These are phyloP conservation scores for Sporisorium exsertum DNA, from an alignment of 1,284 basidiomycete genomes.

Conservation along the genomic window DNA sequence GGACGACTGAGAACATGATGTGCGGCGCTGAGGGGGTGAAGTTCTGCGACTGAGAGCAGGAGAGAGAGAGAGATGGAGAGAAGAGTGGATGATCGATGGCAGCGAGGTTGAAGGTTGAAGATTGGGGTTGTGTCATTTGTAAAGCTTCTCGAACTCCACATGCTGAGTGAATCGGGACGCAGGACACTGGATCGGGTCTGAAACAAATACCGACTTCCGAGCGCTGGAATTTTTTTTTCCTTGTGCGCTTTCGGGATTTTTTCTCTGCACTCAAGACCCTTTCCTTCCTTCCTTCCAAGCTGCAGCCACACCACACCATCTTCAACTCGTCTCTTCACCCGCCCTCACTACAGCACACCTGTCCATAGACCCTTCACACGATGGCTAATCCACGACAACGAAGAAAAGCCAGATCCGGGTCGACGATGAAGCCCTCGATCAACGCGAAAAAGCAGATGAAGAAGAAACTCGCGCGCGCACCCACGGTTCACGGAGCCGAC, in stretches of 20 bases:
- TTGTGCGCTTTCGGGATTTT: too few relatives aligned
- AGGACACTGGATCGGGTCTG: not conserved
- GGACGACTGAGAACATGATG: constrained; percentile 66
- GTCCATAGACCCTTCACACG: not conserved
- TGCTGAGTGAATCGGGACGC: not conserved
- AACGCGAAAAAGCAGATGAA: constrained; percentile 80
- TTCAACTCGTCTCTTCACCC: not conserved
- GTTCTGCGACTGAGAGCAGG: too few relatives aligned
- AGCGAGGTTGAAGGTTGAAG: not conserved
- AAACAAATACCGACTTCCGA: not conserved
- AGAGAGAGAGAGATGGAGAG: not conserved
- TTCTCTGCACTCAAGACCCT: not conserved
- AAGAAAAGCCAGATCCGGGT: constrained; percentile 79
- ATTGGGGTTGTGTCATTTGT: not conserved
- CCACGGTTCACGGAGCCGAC: constrained; percentile 83
- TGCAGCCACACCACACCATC: not conserved
- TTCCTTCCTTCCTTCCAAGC: not conserved
- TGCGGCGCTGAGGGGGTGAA: too few relatives aligned
- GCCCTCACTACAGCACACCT: not conserved
- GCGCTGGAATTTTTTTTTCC: not conserved
- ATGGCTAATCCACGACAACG: constrained; percentile 96
- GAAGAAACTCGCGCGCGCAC: constrained; percentile 72
- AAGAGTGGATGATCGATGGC: not conserved
- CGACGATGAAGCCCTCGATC: constrained; percentile 72
- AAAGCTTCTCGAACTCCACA: not conserved